phyloP scores from a whole-genome alignment of 805 yeast genomes.

The Myxozyma mucilagina region DNA sequence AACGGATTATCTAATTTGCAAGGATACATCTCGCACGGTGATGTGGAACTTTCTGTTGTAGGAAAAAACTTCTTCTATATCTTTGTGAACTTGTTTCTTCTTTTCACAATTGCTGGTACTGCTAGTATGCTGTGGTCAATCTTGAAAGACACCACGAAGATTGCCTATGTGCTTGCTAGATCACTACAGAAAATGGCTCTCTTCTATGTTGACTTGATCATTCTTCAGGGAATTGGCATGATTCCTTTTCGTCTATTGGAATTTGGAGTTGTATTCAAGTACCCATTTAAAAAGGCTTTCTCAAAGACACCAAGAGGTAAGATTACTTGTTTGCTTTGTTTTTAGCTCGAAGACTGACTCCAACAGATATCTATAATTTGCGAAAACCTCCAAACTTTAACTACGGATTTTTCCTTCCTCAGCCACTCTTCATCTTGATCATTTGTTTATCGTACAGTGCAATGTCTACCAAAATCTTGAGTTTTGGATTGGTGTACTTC shows the following conservation, averaged over 20 bases:
- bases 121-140: conserved; percentile 78
- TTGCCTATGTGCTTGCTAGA: conserved; percentile 83
- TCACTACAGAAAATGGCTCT: conserved; percentile 76
- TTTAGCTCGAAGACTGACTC: neutral
- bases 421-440: conserved; percentile 80
- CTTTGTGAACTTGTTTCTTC: conserved; percentile 88
- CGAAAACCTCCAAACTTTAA: conserved; percentile 90
- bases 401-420: conserved; percentile 89
- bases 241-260: conserved; percentile 85
- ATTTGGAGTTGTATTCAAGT: conserved; percentile 72
- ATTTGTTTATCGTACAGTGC: conserved; percentile 86
- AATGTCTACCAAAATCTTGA: conserved; percentile 80
- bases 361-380: conserved; percentile 59
- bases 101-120: conserved; percentile 92
- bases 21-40: conserved; percentile 89
- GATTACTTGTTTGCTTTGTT: neutral
- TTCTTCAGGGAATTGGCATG: conserved; percentile 77
- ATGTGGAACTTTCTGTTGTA: conserved; percentile 85
- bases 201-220: conserved; percentile 85
- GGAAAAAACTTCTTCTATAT: conserved; percentile 92
- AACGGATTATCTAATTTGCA: conserved; percentile 80
- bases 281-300: conserved; percentile 62
- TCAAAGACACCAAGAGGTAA: conserved; percentile 71
- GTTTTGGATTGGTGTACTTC: conserved; percentile 83
- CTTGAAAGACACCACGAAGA: conserved; percentile 82